These are phyloP conservation scores for Schoenoplectus tabernaemontani DNA, from an alignment of 202 grass and related monocot genomes.

Conservation along the genomic window DNA sequence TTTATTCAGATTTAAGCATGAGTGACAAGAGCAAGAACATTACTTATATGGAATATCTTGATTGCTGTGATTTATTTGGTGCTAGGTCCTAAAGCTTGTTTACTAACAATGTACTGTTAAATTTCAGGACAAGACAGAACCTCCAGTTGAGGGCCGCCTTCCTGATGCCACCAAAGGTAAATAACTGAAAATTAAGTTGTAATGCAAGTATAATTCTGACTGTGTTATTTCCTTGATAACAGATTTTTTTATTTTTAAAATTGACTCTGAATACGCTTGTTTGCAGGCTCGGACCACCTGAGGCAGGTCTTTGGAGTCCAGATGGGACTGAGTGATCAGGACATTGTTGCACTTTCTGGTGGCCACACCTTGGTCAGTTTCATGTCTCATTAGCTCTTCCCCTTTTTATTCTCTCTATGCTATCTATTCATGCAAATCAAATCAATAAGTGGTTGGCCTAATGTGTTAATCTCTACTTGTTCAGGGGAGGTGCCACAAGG, in stretches of 20 bases:
- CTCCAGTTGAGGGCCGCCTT: conserved; percentile 88
- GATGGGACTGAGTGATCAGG: conserved; percentile 96
- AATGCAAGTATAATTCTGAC: not conserved
- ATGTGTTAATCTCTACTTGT: conserved; percentile 13
- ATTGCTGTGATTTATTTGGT: not conserved
- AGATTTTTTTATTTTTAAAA: not conserved
- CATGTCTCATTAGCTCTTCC: not conserved
- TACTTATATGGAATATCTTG: not conserved
- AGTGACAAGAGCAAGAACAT: no score
- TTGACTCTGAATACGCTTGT: conserved; percentile 9
- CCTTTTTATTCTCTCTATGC: no score
- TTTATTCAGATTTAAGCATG: no score
- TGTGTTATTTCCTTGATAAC: not conserved
- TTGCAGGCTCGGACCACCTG: conserved; percentile 85
- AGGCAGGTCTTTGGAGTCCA: conserved; percentile 74
- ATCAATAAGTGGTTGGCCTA: not conserved
- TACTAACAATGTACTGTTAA: not conserved
- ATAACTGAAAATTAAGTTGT: not conserved
- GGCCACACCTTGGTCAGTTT: conserved; percentile 80
- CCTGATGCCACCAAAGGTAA: conserved; percentile 84
- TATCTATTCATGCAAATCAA: not conserved
- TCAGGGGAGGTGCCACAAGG: conserved; percentile 96
- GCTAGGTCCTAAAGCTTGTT: not conserved
- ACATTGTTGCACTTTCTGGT: conserved; percentile 97
- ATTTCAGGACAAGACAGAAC: conserved; percentile 83